Conservation (phyloP, 2,329 filamentous ascomycete species). For the Ascochyta fabae region DNA sequence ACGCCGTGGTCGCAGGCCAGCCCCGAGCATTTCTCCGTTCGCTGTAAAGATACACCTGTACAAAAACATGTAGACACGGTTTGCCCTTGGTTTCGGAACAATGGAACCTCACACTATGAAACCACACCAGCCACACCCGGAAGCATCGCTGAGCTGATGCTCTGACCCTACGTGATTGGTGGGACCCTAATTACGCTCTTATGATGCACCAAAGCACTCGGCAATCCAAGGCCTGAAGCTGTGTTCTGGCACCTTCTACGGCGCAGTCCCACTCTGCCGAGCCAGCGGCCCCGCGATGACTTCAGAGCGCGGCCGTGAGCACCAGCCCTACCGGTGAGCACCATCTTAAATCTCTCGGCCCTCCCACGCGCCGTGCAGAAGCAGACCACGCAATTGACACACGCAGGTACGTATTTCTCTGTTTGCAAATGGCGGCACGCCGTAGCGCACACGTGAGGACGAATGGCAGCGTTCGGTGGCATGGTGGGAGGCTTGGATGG, state of each 20-base stretch:
- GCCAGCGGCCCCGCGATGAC: slow-evolving; percentile 39
- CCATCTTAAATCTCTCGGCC: slow-evolving; percentile 18
- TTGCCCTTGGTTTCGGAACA: slow-evolving; percentile 29
- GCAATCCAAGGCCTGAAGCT: slow-evolving; percentile 31
- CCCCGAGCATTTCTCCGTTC: slow-evolving; percentile 24
- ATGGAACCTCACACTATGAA: slow-evolving; percentile 28
- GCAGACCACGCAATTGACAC: slow-evolving; percentile 10
- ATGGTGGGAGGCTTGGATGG: background rate
- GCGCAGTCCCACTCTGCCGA: slow-evolving; percentile 36
- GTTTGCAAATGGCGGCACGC: slow-evolving; percentile 5
- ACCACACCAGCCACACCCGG: slow-evolving; percentile 30
- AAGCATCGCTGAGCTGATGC: slow-evolving; percentile 12
- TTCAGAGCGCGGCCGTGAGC: slow-evolving; percentile 48
- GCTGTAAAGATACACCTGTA: slow-evolving; percentile 39
- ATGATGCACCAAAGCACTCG: slow-evolving; percentile 22
- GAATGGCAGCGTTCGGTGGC: background rate
- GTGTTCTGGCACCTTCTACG: slow-evolving; percentile 30
- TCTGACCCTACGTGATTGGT: slow-evolving; percentile 27
- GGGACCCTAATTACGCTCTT: slow-evolving; percentile 20
- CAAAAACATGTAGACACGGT: slow-evolving; percentile 25
- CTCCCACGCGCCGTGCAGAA: slow-evolving; percentile 46
- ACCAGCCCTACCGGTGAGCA: slow-evolving; percentile 18
- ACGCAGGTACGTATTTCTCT: slow-evolving; percentile 11
- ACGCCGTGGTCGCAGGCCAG: slow-evolving; percentile 9
- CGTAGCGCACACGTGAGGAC: slow-evolving; percentile 4